Conservation (phyloP, 2,329 filamentous ascomycete genomes). For the Botrytis deweyae region DNA sequence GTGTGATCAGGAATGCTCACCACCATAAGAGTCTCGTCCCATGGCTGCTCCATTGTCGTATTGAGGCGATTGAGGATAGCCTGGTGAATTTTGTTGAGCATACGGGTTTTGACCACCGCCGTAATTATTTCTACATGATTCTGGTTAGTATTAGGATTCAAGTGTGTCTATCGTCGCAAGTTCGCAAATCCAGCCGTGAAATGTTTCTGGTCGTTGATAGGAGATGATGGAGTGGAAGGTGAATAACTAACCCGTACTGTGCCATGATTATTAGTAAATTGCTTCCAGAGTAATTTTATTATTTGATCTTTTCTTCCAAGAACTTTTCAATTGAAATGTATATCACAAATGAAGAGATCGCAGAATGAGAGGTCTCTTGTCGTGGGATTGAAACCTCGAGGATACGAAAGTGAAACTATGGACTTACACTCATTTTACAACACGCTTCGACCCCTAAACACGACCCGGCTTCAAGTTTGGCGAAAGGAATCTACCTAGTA, state of each 20-base stretch:
- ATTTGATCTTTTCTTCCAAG: too few relatives aligned
- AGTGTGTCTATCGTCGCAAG: too few relatives aligned
- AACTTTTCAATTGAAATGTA: too few relatives aligned
- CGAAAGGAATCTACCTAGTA: not conserved
- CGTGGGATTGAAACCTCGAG: too few relatives aligned
- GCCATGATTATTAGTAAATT: slow-evolving; percentile 35
- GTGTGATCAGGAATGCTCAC: slow-evolving; percentile 32
- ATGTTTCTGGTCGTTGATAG: too few relatives aligned
- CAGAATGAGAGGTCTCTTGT: too few relatives aligned
- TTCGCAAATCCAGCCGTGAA: too few relatives aligned
- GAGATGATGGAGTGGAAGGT: not conserved
- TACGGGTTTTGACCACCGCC: slow-evolving; percentile 39
- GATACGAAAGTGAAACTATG: not conserved
- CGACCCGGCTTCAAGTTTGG: not conserved
- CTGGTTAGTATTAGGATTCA: too few relatives aligned
- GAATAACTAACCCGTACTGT: slow-evolving; percentile 39
- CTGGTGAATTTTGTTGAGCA: slow-evolving; percentile 49
- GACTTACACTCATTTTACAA: slow-evolving; percentile 37
- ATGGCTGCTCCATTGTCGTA: slow-evolving; percentile 44
- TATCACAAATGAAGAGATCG: too few relatives aligned
- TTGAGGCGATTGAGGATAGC: slow-evolving; percentile 21
- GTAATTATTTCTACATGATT: not conserved
- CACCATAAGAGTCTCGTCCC: slow-evolving; percentile 43
- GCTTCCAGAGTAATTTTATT: slow-evolving; percentile 13
- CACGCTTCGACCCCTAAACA: slow-evolving; percentile 20